Conservation (phyloP, 1,284 basidiomycete species). For the Melampsora larici-populina region DNA sequence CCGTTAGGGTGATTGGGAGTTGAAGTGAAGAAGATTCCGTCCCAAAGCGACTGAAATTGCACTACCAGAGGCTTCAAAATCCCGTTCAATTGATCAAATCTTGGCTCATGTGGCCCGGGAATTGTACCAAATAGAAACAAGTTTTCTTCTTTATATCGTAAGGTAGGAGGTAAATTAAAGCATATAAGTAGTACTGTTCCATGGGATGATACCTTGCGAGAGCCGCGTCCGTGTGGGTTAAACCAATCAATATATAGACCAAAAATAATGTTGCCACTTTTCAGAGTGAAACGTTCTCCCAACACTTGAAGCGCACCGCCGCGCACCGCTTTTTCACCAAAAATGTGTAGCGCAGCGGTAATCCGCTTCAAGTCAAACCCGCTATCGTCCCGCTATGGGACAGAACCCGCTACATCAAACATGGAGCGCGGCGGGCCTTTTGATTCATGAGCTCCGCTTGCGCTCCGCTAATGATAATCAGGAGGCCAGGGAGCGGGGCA, state of each 20-base stretch:
- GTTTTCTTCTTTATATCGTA: conserved; percentile 15
- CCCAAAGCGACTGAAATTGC: background rate
- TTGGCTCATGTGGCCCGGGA: conserved; percentile 31
- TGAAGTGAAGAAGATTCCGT: conserved; percentile 7
- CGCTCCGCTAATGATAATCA: too few species aligned
- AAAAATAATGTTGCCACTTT: conserved; percentile 16
- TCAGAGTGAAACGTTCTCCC: too few species aligned
- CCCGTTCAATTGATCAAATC: background rate
- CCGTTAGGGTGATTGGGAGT: background rate
- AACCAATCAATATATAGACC: conserved; percentile 25
- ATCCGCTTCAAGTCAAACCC: too few species aligned
- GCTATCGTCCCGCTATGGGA: too few species aligned
- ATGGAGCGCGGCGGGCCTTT: too few species aligned
- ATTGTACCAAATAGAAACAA: conserved; percentile 26
- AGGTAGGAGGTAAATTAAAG: conserved; percentile 19
- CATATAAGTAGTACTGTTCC: conserved; percentile 18
- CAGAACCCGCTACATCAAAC: too few species aligned
- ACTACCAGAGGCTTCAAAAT: conserved; percentile 8
- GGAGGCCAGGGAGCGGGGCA: too few species aligned
- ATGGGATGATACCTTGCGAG: background rate
- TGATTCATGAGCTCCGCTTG: too few species aligned
- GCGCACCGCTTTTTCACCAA: too few species aligned
- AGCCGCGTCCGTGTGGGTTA: conserved; percentile 3
- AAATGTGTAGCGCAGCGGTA: too few species aligned
- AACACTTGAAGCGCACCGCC: too few species aligned